Base-by-base conservation (phyloP, 2,329 filamentous ascomycete species). In the Trichothecium roseum region DNA sequence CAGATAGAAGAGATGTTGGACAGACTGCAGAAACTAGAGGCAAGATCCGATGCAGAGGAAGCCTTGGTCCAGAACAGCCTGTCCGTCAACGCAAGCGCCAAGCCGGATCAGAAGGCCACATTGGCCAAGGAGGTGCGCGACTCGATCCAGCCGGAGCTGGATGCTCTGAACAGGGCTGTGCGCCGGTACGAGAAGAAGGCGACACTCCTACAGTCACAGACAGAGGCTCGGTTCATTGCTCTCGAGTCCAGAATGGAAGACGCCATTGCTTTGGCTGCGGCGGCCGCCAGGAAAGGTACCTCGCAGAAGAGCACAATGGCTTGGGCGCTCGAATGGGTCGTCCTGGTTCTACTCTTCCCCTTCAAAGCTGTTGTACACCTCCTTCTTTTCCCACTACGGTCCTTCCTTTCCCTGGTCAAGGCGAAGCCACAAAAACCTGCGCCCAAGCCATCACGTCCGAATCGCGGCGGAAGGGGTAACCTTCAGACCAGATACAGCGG, bases 181-280 rank as follows among this genome's bases (percentile, higher is more conserved):
- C 74, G 89, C 15, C 78, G 86, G 26, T 94, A 94, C 49, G 89
- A 96, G 62, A 95, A 94, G 61, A 84, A 87, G 48, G 78, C 82
- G 4, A 81, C 81, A 1, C 66, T 88, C 7, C 72, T 87, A 18
- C 72, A 83, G 8, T 69, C 81, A 37, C 81, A 89, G 50, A 84
- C 79, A 3, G 86, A 94, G 44, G 72, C 78, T 8, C 74, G 82
- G 17, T 73, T 95, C 39, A 71, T 75, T 28, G 72, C 77, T 15
- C 64, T 94, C 4, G 83, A 94, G 43, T 64, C 67, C 1, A 71
- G 81, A 26, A 57, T 93, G 12, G 75, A 79, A 41, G 87, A 94
- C 48, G 81, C 85, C 4, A 70, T 94, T 31, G 74, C 83, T 1
- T 64, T 95, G n/a, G 84, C 85, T 3, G 82, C 83, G 0, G 82